phyloP scores from a whole-genome alignment of 2,329 filamentous ascomycete species.

The Calonectria montana region DNA sequence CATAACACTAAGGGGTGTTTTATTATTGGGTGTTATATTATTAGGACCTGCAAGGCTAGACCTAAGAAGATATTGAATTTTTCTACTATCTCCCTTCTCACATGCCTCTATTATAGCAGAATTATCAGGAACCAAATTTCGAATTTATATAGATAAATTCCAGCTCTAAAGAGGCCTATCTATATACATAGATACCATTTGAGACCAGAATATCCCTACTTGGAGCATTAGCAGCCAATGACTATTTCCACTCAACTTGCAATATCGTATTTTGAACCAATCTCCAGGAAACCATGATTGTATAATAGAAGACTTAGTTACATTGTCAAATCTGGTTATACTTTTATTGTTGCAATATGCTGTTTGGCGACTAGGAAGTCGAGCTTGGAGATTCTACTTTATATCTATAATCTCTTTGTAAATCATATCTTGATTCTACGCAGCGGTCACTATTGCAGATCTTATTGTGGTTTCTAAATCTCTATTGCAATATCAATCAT shows the following conservation, averaged over 20 bases:
- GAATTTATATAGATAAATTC: not conserved
- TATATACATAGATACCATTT: not conserved
- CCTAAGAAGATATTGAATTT: not conserved
- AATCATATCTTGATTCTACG: not conserved
- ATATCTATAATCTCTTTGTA: not conserved
- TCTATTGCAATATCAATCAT: not conserved
- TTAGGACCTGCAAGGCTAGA: not conserved
- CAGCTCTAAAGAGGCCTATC: too few relatives aligned
- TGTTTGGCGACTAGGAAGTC: not conserved
- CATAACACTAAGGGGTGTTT: not conserved
- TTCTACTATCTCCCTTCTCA: not conserved
- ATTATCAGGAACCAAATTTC: not conserved
- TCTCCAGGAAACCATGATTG: not conserved
- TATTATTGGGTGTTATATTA: not conserved
- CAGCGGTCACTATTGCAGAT: not conserved
- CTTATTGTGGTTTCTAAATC: not conserved
- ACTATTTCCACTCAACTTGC: not conserved
- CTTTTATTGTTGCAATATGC: not conserved
- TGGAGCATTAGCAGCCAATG: not conserved
- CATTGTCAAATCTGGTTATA: not conserved
- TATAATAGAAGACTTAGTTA: not conserved
- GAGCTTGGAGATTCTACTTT: not conserved
- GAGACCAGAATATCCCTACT: not conserved
- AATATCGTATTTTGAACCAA: not conserved
- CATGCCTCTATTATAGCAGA: not conserved